phyloP scores from a whole-genome alignment of 768 basidiomycete species.

The Suillus ampliporus region DNA sequence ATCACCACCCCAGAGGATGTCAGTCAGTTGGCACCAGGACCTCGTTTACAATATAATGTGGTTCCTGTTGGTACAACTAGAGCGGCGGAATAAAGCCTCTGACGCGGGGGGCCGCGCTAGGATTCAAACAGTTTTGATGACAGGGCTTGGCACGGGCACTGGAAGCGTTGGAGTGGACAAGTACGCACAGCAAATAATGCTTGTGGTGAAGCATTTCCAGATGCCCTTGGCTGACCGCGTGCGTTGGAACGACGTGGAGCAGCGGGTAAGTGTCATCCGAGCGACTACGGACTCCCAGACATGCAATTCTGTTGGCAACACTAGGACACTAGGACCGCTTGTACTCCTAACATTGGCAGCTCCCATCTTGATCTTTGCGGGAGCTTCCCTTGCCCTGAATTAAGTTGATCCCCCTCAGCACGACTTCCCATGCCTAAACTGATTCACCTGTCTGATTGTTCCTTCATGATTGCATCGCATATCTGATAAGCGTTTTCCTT shows the following conservation, averaged over 20 bases:
- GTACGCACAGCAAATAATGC: conserved; percentile 13
- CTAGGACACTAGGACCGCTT: neutral
- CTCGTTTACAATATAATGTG: conserved; percentile 42
- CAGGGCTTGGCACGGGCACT: conserved; percentile 11
- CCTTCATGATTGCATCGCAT: neutral
- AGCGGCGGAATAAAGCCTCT: conserved; percentile 27
- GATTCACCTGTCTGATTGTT: conserved; percentile 6
- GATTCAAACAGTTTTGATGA: conserved; percentile 13
- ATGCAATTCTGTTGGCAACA: neutral
- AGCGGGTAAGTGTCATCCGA: neutral
- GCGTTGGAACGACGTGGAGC: neutral
- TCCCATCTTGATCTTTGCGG: neutral
- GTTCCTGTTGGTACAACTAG: conserved; percentile 33
- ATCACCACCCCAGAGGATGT: conserved; percentile 30
- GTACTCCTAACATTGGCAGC: neutral
- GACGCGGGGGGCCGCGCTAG: neutral
- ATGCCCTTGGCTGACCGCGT: conserved; percentile 1
- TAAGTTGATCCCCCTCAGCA: neutral
- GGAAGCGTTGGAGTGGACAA: conserved; percentile 8
- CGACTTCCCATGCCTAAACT: neutral
- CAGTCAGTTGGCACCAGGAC: conserved; percentile 36
- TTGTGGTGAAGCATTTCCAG: conserved; percentile 12
- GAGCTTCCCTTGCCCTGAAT: conserved; percentile 6
- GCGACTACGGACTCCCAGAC: neutral
- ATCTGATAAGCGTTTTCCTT: neutral